A percentile compares a stretch with the other conserved stretches of the same genome.
Evolutionary conservation across 2,329 filamentous ascomycete genomes (phyloP).

Genomic region (Aspergillus transmontanensis): DNA sequence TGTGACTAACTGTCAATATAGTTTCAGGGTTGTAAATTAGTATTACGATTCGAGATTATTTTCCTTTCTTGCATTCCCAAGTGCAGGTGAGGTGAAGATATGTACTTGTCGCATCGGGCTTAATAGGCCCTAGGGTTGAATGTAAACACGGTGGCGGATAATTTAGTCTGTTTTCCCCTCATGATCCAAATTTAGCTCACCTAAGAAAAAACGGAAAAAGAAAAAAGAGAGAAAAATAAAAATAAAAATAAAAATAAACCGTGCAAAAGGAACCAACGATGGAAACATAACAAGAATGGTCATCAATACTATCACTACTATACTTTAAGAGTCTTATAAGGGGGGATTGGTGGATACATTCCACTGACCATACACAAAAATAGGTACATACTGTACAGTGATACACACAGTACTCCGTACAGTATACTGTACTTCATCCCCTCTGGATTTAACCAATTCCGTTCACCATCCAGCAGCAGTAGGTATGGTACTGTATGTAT

Average conservation of each 20-base stretch:
- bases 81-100: background rate
- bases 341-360: background rate
- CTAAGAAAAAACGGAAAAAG: background rate
- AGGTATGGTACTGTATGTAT: background rate
- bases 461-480: background rate
- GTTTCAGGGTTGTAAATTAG: background rate
- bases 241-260: background rate
- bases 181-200: constrained; percentile 1
- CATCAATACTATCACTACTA: background rate
- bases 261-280: background rate
- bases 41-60: background rate
- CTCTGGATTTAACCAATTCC: background rate
- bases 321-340: background rate
- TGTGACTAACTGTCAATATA: background rate
- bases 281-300: background rate
- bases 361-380: background rate
- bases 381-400: background rate
- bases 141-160: background rate
- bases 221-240: background rate
- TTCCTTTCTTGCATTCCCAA: background rate
- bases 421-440: background rate
- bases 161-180: background rate
- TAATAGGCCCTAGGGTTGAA: background rate
- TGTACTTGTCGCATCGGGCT: background rate
- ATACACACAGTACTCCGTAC: background rate